Base-by-base conservation (phyloP, 805 yeast species). In the Metschnikowia rubicola region DNA sequence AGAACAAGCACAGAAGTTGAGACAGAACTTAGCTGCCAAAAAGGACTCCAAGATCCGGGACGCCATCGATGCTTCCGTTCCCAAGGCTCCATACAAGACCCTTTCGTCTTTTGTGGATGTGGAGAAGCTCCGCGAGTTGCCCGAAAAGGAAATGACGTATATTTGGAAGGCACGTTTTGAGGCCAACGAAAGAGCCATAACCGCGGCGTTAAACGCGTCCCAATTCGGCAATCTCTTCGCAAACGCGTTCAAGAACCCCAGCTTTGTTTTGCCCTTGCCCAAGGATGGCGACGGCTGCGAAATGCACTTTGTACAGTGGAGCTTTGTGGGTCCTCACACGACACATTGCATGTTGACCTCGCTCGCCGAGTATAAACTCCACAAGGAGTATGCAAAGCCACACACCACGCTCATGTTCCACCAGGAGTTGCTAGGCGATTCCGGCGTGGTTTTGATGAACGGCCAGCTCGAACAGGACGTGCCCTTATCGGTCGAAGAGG, bases 281-380 rank as follows among this genome's bases (percentile, higher is more conserved):
- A 80, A 84, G 56, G 80, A 72, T 15, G 60, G 54, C 10, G 70
- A 68, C 26, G 83, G 82, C 48, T 68, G 73, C 59, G 99, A 94
- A 67, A 76, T 94, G 68, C 97, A 94, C 62, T 89, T 86, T 63
- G 81, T 91, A 19, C 98, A 94, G 68, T 94, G 99, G 99, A 75
- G 81, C 15, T 88, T 89, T 63, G 91, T 86, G 11, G 96, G 92
- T 0, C 84, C 87, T 12, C 58, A 81, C 36, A 91, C 97, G 2
- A 74, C 88, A 1, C 97, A 94, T 68, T 88, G 96, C 62, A 77
- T 94, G 78, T 74, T 94, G 57, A 94, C 99, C 2, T 83, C 97
- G 0, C 75, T 94, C 53, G 91, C 94, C 1, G 98, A 94, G 67
- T 94, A 81, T 67, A 90, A 92, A 65, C 75, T 90, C 29, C 97